These are phyloP conservation scores for Uronychia binucleata DNA, from an alignment of 73 alveolate species.

Conservation along the genomic window DNA sequence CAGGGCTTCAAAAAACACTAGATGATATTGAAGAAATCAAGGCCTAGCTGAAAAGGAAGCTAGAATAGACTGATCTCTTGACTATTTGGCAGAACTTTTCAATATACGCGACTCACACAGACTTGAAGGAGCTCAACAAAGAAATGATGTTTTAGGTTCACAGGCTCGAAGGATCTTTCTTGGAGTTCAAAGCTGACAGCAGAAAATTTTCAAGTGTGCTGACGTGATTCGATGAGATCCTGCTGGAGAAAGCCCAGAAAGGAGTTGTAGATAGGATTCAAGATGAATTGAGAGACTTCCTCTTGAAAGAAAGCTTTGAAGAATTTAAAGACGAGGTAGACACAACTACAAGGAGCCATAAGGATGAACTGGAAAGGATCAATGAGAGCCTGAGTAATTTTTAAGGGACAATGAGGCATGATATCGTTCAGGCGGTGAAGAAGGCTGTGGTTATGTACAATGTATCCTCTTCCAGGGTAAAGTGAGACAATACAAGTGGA, in stretches of 20 bases:
- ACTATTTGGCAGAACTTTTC: background rate
- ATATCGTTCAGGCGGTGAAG: background rate
- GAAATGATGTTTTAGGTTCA: too few relatives aligned
- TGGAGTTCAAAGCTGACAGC: background rate
- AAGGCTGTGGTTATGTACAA: background rate
- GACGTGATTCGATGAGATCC: background rate
- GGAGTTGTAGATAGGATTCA: background rate
- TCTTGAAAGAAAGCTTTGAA: background rate
- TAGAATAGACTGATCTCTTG: background rate
- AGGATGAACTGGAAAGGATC: background rate
- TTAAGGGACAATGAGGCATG: background rate
- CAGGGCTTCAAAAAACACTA: background rate
- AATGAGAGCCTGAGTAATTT: background rate
- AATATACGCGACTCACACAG: background rate
- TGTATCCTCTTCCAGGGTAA: background rate
- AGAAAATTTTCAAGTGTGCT: background rate
- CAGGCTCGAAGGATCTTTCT: background rate
- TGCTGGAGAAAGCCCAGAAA: background rate
- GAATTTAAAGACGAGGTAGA: background rate
- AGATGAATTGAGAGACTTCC: background rate
- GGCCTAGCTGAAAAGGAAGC: background rate
- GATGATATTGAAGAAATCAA: background rate
- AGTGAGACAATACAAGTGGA: too few relatives aligned
- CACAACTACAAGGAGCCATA: background rate
- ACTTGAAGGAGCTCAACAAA: background rate